Base-by-base conservation (phyloP, 176 grass and related monocot species). In the Oryza brachyantha region DNA sequence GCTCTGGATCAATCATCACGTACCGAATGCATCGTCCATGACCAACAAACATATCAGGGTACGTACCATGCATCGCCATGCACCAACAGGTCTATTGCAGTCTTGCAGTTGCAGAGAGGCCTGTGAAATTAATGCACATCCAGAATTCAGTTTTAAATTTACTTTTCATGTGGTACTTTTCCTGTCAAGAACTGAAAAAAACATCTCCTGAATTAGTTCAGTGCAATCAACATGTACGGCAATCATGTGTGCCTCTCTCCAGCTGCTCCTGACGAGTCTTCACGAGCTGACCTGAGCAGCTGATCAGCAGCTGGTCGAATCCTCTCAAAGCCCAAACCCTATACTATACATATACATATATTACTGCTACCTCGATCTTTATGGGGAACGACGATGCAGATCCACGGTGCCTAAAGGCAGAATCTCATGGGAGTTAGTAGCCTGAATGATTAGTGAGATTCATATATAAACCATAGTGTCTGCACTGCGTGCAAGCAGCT, bases 321-420 rank as follows among this genome's bases (percentile, higher is more conserved):
- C 61, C 52, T 46, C n/a, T 14, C 68, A 40, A 62, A 74, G 78
- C 66, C 32, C n/a, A n/a, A n/a, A n/a, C n/a, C n/a, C n/a, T n/a
- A n/a, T n/a, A n/a, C n/a, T n/a, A n/a, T n/a, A n/a, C n/a, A n/a
- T n/a, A n/a, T n/a, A n/a, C n/a, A n/a, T n/a, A n/a, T n/a, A n/a
- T n/a, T n/a, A n/a, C n/a, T n/a, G n/a, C n/a, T 62, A 42, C 58
- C 77, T 70, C 64, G 32, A 82, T 82, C 85, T 87, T 87, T 87
- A 77, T 65, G 79, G 79, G 85, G 77, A 61, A 48, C n/a, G 45
- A 8, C 79, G 29, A 31, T 27, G 66, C 58, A 27, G 74, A 78
- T 83, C 66, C 59, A 75, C 37, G 73, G 66, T 43, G 73, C n/a
- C 73, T 72, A 83, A 82, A 82, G 79, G 35, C 25, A 72, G 73